These are phyloP conservation scores for Hevea brasiliensis DNA, from an alignment of 345 rosid species.

Conservation along the genomic window DNA sequence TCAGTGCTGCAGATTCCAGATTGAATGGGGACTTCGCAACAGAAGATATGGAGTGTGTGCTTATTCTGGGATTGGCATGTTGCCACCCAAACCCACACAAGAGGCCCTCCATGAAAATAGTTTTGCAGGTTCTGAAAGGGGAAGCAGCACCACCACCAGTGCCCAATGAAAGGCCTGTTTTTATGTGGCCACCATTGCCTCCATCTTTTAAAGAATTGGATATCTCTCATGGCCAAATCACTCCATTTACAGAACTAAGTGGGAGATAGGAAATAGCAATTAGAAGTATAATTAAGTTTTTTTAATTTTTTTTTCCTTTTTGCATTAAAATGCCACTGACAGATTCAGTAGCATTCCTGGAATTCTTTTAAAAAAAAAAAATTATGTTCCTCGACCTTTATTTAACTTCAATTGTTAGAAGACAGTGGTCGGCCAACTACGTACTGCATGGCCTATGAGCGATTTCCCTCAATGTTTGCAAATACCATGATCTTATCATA, in stretches of 20 bases:
- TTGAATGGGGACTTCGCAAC: slow-evolving; percentile 35
- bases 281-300: too few relatives aligned
- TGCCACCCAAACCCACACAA: slow-evolving; percentile 73
- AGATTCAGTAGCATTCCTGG: too few relatives aligned
- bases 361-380: too few relatives aligned
- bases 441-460: too few relatives aligned
- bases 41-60: slow-evolving; percentile 46
- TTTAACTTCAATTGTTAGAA: too few relatives aligned
- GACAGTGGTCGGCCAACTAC: too few relatives aligned
- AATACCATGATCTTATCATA: too few relatives aligned
- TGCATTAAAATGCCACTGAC: too few relatives aligned
- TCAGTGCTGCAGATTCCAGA: slow-evolving; percentile 52
- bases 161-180: slow-evolving; percentile 64
- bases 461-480: too few relatives aligned
- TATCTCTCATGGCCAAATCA: slow-evolving; percentile 32
- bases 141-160: slow-evolving; percentile 52
- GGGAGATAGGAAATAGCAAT: slow-evolving; percentile 28
- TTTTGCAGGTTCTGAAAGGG: slow-evolving; percentile 62
- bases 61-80: slow-evolving; percentile 69
- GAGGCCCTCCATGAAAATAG: slow-evolving; percentile 66
- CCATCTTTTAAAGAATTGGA: slow-evolving; percentile 49
- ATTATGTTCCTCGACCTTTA: too few relatives aligned
- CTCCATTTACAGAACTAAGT: slow-evolving; percentile 37
- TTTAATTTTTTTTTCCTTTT: too few relatives aligned
- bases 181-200: slow-evolving; percentile 72